phyloP scores from a whole-genome alignment of 2,329 filamentous ascomycete genomes.

The Microdochium trichocladiopsis region DNA sequence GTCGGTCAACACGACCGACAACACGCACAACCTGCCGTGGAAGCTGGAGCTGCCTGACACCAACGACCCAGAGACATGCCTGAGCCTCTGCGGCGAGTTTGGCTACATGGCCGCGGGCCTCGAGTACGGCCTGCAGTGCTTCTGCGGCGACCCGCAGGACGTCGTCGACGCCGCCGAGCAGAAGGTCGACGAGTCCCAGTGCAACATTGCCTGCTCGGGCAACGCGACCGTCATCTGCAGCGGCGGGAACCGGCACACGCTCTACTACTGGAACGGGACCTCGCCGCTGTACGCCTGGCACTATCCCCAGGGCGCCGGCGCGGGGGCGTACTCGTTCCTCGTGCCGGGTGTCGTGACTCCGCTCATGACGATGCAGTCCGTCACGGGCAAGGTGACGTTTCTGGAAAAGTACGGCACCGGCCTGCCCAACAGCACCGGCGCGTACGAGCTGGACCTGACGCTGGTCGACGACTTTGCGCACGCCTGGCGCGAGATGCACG shows the following conservation, averaged over 20 bases:
- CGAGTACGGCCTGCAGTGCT: conserved; percentile 34
- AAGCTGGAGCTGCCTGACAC: conserved; percentile 28
- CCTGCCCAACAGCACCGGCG: conserved; percentile 46
- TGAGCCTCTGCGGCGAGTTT: conserved; percentile 29
- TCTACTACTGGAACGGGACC: conserved; percentile 38
- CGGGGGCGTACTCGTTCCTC: conserved; percentile 45
- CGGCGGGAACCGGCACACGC: conserved; percentile 35
- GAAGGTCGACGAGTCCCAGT: conserved; percentile 23
- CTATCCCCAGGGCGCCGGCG: conserved; percentile 37
- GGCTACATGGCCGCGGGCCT: conserved; percentile 35
- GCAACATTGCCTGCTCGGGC: conserved; percentile 25
- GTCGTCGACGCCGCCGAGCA: conserved; percentile 13
- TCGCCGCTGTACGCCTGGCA: conserved; percentile 39
- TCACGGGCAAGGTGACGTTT: conserved; percentile 48
- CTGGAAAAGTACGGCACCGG: conserved; percentile 49
- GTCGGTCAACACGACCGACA: conserved; percentile 11
- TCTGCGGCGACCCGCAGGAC: conserved; percentile 28
- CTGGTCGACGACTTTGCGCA: conserved; percentile 32
- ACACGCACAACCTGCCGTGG: conserved; percentile 23
- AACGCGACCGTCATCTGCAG: conserved; percentile 29
- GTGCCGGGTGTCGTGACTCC: conserved; percentile 47
- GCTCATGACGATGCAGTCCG: conserved; percentile 41
- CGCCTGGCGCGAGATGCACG: conserved; percentile 47
- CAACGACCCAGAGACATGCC: conserved; percentile 31
- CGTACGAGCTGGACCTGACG: conserved; percentile 49